Conservation (phyloP, 1,139 yeast genomes). For the Magnusiomyces tetraspermus region DNA sequence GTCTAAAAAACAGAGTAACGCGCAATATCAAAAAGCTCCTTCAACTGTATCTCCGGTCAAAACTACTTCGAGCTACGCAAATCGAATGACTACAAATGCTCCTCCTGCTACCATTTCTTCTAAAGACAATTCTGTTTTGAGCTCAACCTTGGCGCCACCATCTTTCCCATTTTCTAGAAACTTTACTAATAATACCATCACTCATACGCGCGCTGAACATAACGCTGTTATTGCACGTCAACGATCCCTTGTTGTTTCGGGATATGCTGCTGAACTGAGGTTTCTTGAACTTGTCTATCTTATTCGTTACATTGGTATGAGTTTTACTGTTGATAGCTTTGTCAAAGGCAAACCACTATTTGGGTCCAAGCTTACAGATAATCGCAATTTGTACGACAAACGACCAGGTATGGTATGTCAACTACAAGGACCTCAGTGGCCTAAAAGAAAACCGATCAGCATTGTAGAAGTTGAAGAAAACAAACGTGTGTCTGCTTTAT, state of each 20-base stretch:
- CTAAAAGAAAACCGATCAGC: neutral
- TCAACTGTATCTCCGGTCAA: no score
- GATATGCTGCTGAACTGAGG: slow-evolving; percentile 1
- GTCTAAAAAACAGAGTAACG: no score
- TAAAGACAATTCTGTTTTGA: neutral
- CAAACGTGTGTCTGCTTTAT: no score
- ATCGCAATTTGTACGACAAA: neutral
- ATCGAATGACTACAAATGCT: no score
- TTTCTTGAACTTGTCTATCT: slow-evolving; percentile 1
- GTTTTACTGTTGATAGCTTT: neutral
- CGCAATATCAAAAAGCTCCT: no score
- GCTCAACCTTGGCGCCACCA: neutral
- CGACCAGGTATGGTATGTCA: neutral
- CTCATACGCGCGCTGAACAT: slow-evolving; percentile 2
- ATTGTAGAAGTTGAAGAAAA: no score
- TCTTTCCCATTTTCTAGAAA: neutral
- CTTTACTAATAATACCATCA: no score
- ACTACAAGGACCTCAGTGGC: neutral
- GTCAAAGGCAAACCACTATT: neutral
- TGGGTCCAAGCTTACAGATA: neutral
- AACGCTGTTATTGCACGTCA: neutral
- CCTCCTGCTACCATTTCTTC: no score
- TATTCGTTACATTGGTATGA: slow-evolving; percentile 2
- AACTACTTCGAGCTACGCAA: no score
- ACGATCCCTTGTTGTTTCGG: neutral